These are phyloP conservation scores for Fusarium brevicatenulatum DNA, from an alignment of 2,329 filamentous ascomycete species.

Conservation along the genomic window DNA sequence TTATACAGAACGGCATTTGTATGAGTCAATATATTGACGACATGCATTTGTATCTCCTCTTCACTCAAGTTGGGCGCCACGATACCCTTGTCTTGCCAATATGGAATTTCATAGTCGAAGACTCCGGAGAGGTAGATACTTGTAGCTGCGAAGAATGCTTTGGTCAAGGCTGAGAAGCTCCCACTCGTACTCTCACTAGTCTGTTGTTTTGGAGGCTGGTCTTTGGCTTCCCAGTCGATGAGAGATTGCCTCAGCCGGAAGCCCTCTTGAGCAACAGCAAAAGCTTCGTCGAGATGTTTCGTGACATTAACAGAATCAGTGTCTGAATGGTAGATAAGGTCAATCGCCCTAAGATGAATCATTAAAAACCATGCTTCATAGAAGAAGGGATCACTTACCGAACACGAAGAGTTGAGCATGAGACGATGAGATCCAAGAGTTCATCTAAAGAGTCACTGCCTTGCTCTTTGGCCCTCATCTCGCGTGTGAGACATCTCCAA, in stretches of 20 bases:
- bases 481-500: conserved; percentile 34
- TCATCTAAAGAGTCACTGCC: conserved; percentile 23
- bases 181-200: accelerated
- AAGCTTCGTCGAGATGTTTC: not conserved
- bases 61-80: conserved; percentile 37
- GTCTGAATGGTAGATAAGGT: not conserved
- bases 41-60: conserved; percentile 37
- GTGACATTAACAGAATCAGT: accelerated
- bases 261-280: conserved; percentile 30
- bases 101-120: conserved; percentile 49
- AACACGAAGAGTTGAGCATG: conserved; percentile 46
- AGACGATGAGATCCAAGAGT: conserved; percentile 47
- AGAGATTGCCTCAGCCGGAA: conserved; percentile 34
- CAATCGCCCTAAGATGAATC: not conserved
- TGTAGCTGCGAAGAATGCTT: conserved; percentile 45
- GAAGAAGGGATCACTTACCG: conserved; percentile 33
- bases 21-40: conserved; percentile 39
- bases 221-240: conserved; percentile 9
- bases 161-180: conserved; percentile 35
- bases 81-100: conserved; percentile 44
- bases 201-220: accelerated
- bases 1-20: conserved; percentile 25
- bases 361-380: accelerated
- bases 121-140: conserved; percentile 52
- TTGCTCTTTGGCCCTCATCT: not conserved